These are phyloP conservation scores for Datura wrightii DNA, from an alignment of 257 asterid species.

Conservation along the genomic window DNA sequence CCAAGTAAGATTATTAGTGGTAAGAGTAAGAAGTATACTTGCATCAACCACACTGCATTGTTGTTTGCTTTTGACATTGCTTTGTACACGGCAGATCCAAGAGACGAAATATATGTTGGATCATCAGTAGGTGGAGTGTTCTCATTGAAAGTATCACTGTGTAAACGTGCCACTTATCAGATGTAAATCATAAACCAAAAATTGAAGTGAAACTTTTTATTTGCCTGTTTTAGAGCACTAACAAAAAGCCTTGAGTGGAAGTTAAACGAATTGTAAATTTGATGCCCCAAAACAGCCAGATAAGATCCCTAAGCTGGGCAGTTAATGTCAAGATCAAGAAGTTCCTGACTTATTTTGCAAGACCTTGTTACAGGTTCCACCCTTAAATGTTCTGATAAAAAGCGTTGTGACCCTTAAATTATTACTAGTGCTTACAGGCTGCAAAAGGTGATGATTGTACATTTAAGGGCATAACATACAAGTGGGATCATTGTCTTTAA, in stretches of 20 bases:
- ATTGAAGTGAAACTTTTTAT: neutral
- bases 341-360: neutral
- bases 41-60: conserved; percentile 99
- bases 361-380: conserved; percentile 25
- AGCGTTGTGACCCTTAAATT: neutral
- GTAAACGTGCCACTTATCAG: conserved; percentile 31
- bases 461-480: neutral
- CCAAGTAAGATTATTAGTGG: conserved; percentile 14
- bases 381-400: neutral
- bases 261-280: conserved; percentile 10
- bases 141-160: conserved; percentile 96
- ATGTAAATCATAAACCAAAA: conserved; percentile 6
- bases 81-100: conserved; percentile 85
- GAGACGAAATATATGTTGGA: conserved; percentile 79
- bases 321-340: neutral
- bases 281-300: conserved; percentile 3
- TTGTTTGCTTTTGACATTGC: conserved; percentile 85
- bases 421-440: conserved; percentile 12
- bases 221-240: neutral
- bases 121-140: conserved; percentile 91
- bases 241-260: conserved; percentile 11
- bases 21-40: conserved; percentile 55
- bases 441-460: conserved; percentile 11
- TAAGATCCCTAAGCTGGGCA: neutral
- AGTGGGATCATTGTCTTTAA: neutral